A percentile compares a stretch with the other conserved stretches of the same genome.
These are phyloP conservation scores for Cicer arietinum DNA, from an alignment of 306 rosid species.

Conservation along the genomic window DNA sequence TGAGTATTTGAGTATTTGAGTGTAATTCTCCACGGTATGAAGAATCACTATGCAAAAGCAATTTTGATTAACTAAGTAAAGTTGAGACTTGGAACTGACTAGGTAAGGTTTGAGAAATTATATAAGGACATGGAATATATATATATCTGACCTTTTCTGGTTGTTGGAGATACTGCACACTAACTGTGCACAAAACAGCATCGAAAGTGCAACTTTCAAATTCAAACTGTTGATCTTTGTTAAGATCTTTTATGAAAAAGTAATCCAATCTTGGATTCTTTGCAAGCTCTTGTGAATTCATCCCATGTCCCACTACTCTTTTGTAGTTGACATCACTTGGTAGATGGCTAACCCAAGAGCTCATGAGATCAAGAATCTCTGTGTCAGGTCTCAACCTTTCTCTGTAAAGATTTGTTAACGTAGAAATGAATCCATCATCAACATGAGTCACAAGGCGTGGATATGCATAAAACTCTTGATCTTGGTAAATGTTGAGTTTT, in stretches of 20 bases:
- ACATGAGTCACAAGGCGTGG: conserved; percentile 88
- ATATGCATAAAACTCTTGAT: conserved; percentile 72
- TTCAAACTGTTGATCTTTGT: conserved; percentile 68
- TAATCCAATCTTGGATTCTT: conserved; percentile 71
- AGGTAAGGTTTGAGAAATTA: background rate
- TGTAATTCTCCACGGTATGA: no score
- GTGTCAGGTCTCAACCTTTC: conserved; percentile 59
- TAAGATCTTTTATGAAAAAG: conserved; percentile 82
- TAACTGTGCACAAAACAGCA: conserved; percentile 82
- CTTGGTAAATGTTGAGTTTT: conserved; percentile 64
- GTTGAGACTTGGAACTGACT: background rate
- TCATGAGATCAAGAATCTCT: conserved; percentile 82
- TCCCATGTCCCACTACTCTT: conserved; percentile 84
- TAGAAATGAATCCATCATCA: conserved; percentile 72
- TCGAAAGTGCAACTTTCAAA: conserved; percentile 65
- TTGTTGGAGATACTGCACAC: conserved; percentile 94
- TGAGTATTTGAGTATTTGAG: no score
- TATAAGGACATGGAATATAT: no score
- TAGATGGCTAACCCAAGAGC: conserved; percentile 91
- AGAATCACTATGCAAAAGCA: no score
- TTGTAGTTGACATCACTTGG: conserved; percentile 64
- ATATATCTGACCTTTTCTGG: conserved; percentile 78
- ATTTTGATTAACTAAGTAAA: background rate
- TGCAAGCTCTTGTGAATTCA: conserved; percentile 83
- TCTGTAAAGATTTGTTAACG: conserved; percentile 67